Base-by-base conservation (phyloP, 1,139 yeast genomes). In the Pichia sp. region DNA sequence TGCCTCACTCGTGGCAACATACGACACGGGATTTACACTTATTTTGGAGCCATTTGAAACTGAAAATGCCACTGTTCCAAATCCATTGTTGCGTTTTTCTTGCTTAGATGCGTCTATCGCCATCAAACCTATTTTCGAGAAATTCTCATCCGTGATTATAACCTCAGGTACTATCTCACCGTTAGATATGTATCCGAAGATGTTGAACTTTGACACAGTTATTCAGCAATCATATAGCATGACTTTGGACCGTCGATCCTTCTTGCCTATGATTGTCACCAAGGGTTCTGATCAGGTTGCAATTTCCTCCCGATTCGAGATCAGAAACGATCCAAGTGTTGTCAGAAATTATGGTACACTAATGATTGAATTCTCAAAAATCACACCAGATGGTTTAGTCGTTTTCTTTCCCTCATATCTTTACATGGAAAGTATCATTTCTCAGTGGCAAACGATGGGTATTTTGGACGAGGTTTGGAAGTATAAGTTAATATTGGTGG, bases 361-460 rank as follows among this genome's bases (percentile, higher is more conserved):
- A 62, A 71, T 93, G 54, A 85, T 93, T 51, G 99, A 93, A 69
- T 93, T 90, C 67, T 82, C 98, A 19, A 93, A 93, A 63, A 86
- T 89, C 46, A 91, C 98, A 0, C 99, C 99, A 0, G 99, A 93
- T 71, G 99, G 99, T 1, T 76, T 93, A 80, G 99, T 93, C 47
- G 98, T 95, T 48, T 93, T 93, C 73, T 93, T 93, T 72, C 99
- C 99, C 0, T 87, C 96, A 0, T 93, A 93, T 73, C 74, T 93
- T 42, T 95, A 93, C 67, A 93, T 93, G 99, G 99, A 93, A 68
- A 87, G 96, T 62, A 93, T 93, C 63, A 93, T 91, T 46, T 87
- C 96, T 2, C 91, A 89, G 87, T 93, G 99, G 99, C 99, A 93
- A 70, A 83, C 83, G 22, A 93, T 93, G 97, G 98, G 99, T 48